Percentiles rank a stretch among this genome's conserved stretches.
phyloP scores from a whole-genome alignment of 2,329 filamentous ascomycete genomes.

The Triangularia verruculosa region DNA sequence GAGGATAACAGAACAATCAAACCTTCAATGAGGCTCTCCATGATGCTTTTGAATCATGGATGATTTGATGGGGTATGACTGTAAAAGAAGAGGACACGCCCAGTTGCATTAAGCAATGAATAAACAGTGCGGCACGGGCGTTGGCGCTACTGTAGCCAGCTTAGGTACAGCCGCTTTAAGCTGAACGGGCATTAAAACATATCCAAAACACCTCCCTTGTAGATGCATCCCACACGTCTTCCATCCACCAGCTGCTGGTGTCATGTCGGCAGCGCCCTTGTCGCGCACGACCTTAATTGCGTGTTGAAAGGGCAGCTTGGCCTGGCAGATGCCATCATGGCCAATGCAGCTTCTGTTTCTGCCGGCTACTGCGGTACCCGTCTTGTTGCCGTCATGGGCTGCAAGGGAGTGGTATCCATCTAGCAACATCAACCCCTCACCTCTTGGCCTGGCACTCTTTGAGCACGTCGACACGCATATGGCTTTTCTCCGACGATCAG shows the following conservation, averaged over 20 bases:
- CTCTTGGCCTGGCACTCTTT: slow-evolving; percentile 3
- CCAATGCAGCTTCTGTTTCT: not conserved
- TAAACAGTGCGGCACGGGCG: not conserved
- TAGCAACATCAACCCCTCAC: not conserved
- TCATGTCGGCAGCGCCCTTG: not conserved
- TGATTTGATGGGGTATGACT: not conserved
- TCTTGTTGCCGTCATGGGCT: not conserved
- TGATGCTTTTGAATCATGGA: not conserved
- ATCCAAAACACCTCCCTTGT: slow-evolving; percentile 28
- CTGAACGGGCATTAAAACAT: slow-evolving; percentile 36
- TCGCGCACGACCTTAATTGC: slow-evolving; percentile 8
- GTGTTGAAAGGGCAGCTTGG: not conserved
- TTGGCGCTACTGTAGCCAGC: not conserved
- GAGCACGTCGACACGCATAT: slow-evolving; percentile 21
- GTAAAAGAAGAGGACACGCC: not conserved
- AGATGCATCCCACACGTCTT: slow-evolving; percentile 15
- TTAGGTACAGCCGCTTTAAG: slow-evolving; percentile 33
- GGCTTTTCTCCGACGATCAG: slow-evolving; percentile 31
- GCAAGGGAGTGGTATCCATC: not conserved
- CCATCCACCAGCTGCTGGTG: slow-evolving; percentile 18
- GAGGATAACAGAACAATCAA: too few relatives aligned
- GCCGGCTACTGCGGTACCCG: slow-evolving; percentile 3
- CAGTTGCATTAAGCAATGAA: not conserved
- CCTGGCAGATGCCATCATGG: not conserved
- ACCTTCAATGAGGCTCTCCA: not conserved